A percentile compares a stretch with the other conserved stretches of the same genome.
Evolutionary conservation across 768 basidiomycete species (phyloP).

Genomic region (Tubosaeta brunneosetosa): DNA sequence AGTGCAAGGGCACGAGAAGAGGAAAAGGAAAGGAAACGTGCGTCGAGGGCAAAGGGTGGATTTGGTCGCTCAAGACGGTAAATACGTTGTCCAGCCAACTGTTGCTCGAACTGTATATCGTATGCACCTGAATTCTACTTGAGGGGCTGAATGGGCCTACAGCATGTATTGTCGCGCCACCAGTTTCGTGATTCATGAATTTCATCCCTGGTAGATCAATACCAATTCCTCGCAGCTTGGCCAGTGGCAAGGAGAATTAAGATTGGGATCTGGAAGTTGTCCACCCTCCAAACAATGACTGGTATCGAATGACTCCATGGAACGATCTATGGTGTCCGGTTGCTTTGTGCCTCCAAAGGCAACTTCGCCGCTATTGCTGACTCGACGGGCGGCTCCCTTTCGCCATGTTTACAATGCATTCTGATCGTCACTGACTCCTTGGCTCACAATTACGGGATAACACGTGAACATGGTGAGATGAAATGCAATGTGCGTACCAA

Average conservation of each 20-base stretch:
- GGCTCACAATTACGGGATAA: background rate
- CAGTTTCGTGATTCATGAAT: background rate
- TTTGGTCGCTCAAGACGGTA: constrained; percentile 21
- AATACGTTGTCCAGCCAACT: background rate
- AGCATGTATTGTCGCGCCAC: no score
- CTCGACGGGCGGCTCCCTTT: background rate
- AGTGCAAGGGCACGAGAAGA: constrained; percentile 75
- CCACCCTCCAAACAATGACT: background rate
- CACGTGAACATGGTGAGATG: background rate
- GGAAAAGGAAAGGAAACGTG: constrained; percentile 60
- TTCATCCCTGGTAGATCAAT: background rate
- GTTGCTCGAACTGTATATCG: background rate
- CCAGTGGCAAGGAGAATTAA: background rate
- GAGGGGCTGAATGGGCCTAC: no score
- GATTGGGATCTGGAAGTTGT: background rate
- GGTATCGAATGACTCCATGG: background rate
- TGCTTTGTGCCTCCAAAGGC: background rate
- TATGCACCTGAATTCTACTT: background rate
- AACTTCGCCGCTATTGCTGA: background rate
- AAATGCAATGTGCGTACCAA: background rate
- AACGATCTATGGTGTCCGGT: background rate
- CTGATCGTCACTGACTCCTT: background rate
- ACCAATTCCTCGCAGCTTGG: background rate
- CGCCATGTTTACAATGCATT: background rate
- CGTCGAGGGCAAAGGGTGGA: constrained; percentile 22